Conservation (phyloP, 108 stramenopile genomes). For the Pseudonitzschia multiseries region DNA sequence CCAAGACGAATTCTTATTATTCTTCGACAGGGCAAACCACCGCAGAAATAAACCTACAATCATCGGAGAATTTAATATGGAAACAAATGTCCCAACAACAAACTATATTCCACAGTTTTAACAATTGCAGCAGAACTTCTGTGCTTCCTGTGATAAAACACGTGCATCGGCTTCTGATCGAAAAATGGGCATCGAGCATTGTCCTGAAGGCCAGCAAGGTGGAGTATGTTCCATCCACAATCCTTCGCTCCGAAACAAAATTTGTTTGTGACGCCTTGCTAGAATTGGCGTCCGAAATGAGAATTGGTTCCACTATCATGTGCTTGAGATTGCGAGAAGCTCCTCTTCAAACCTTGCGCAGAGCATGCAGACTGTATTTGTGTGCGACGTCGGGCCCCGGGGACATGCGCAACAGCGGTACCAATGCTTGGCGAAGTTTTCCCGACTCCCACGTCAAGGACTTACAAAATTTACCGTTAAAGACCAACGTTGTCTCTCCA, state of each 20-base stretch:
- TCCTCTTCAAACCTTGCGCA: conserved; percentile 51
- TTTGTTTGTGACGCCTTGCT: background rate
- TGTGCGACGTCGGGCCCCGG: conserved; percentile 79
- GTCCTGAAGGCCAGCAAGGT: conserved; percentile 26
- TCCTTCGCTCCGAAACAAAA: conserved; percentile 16
- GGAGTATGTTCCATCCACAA: conserved; percentile 28
- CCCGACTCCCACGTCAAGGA: conserved; percentile 21
- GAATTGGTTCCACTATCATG: background rate
- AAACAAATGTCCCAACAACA: conserved; percentile 80
- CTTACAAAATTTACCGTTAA: conserved; percentile 14
- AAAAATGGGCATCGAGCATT: conserved; percentile 50
- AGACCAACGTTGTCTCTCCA: conserved; percentile 20
- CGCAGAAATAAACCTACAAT: conserved; percentile 2
- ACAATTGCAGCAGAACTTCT: conserved; percentile 6
- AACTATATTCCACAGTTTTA: conserved; percentile 44
- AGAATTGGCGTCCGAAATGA: background rate
- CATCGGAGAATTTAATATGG: conserved; percentile 59
- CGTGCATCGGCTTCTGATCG: conserved; percentile 47
- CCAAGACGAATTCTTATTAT: conserved; percentile 6
- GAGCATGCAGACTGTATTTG: conserved; percentile 61
- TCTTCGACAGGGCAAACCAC: conserved; percentile 17
- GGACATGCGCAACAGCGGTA: conserved; percentile 74
- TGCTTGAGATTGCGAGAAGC: conserved; percentile 65
- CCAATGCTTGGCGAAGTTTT: conserved; percentile 75
- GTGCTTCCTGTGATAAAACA: conserved; percentile 71